A percentile compares a stretch with the other conserved stretches of the same genome.
phyloP scores from a whole-genome alignment of 352 stramenopile species.

The Phytophthora capsici region DNA sequence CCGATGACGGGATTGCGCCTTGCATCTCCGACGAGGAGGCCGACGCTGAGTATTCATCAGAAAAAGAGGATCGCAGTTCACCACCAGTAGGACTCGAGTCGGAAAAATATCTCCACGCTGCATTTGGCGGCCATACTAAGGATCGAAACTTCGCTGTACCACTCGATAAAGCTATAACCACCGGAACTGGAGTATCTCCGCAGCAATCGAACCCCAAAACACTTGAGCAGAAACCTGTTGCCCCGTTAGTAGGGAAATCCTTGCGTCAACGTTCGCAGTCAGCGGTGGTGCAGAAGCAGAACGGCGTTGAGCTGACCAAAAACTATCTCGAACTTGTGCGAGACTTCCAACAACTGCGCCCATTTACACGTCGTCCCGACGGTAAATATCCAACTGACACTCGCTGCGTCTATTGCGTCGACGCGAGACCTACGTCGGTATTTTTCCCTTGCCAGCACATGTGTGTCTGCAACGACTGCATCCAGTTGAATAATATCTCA shows the following conservation, averaged over 20 bases:
- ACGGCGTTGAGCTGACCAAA: constrained; percentile 39
- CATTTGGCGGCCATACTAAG: constrained; percentile 9
- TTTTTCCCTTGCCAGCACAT: constrained; percentile 64
- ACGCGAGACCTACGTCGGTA: constrained; percentile 24
- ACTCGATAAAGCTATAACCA: neutral
- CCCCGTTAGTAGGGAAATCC: constrained; percentile 11
- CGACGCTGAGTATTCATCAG: constrained; percentile 7
- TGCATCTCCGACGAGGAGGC: constrained; percentile 5
- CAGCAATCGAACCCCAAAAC: neutral
- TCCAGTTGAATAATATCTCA: constrained; percentile 49
- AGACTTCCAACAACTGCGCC: constrained; percentile 57
- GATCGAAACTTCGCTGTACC: neutral
- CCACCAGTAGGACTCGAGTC: neutral
- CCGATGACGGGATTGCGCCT: constrained; percentile 3
- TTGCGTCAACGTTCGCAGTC: constrained; percentile 26
- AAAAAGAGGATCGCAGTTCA: constrained; percentile 2
- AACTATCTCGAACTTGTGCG: constrained; percentile 65
- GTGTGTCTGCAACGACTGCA: constrained; percentile 66
- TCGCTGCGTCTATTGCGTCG: constrained; percentile 56
- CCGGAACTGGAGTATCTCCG: too few species aligned
- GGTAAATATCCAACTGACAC: constrained; percentile 47
- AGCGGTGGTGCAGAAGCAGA: constrained; percentile 20
- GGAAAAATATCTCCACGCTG: constrained; percentile 19
- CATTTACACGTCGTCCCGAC: constrained; percentile 55
- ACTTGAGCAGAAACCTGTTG: neutral